phyloP scores from a whole-genome alignment of 2,329 filamentous ascomycete genomes.

The Aspergillus versicolor region DNA sequence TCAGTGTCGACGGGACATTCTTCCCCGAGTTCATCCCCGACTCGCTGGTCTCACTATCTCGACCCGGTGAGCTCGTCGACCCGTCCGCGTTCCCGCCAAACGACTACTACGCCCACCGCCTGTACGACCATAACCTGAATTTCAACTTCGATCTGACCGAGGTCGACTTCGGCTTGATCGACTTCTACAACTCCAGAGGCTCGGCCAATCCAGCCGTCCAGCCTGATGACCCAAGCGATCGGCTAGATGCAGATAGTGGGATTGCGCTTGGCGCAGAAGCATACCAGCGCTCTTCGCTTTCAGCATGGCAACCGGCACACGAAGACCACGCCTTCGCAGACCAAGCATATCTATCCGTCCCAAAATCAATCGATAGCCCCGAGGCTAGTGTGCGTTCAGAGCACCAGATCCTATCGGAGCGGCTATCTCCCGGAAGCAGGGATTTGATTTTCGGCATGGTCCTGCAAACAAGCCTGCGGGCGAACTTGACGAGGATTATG shows the following conservation, averaged over 20 bases:
- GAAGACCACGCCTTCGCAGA: constrained; percentile 27
- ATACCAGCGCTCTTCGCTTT: constrained; percentile 28
- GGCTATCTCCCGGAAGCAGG: constrained; percentile 39
- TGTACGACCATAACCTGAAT: constrained; percentile 20
- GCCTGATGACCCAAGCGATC: constrained; percentile 14
- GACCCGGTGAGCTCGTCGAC: constrained; percentile 23
- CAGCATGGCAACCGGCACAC: constrained; percentile 27
- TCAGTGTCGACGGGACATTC: constrained; percentile 30
- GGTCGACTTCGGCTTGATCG: constrained; percentile 28
- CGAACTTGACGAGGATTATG: constrained; percentile 54
- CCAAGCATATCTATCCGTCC: constrained; percentile 28
- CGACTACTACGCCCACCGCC: constrained; percentile 24
- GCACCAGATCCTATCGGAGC: constrained; percentile 23
- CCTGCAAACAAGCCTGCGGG: constrained; percentile 55
- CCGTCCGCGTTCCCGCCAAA: constrained; percentile 20
- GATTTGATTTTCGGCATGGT: constrained; percentile 66
- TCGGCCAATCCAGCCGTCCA: constrained; percentile 10
- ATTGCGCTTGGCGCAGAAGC: constrained; percentile 30
- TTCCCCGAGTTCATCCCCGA: constrained; percentile 32
- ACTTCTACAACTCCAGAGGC: constrained; percentile 25
- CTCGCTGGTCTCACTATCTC: constrained; percentile 24
- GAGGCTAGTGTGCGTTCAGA: constrained; percentile 16
- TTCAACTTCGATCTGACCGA: constrained; percentile 29
- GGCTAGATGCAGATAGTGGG: constrained; percentile 16
- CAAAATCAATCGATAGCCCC: constrained; percentile 25